These are phyloP conservation scores for Nyssa sinensis DNA, from an alignment of 148 eudicot species.

Conservation along the genomic window DNA sequence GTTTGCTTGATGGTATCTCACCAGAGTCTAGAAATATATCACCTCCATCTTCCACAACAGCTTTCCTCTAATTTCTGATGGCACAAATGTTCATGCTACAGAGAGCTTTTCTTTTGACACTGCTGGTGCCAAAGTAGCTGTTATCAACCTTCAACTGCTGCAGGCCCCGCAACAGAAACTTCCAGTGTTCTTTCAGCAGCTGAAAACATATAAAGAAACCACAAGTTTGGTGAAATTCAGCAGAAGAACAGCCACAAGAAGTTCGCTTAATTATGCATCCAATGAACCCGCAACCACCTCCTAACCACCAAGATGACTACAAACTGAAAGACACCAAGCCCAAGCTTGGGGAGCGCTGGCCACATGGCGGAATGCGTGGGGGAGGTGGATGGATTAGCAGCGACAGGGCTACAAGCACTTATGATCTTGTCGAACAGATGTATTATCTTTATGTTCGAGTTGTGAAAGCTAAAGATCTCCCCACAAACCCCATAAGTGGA, in stretches of 20 bases:
- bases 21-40: neutral
- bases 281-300: slow-evolving; percentile 28
- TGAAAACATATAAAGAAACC: no score
- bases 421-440: slow-evolving; percentile 43
- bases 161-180: neutral
- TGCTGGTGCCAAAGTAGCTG: no score
- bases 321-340: slow-evolving; percentile 43
- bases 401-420: slow-evolving; percentile 32
- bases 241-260: slow-evolving; percentile 12
- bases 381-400: slow-evolving; percentile 40
- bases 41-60: neutral
- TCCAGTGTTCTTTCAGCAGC: neutral
- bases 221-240: no score
- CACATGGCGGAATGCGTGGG: slow-evolving; percentile 33
- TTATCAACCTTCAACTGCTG: no score
- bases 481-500: slow-evolving; percentile 14
- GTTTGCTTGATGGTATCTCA: slow-evolving; percentile 29
- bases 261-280: slow-evolving; percentile 34
- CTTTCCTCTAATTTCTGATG: neutral
- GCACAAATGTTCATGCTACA: no score
- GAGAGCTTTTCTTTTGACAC: no score
- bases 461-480: slow-evolving; percentile 40
- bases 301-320: slow-evolving; percentile 40
- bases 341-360: slow-evolving; percentile 50
- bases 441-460: slow-evolving; percentile 38